Evolutionary conservation across 1,139 yeast genomes (phyloP).

Genomic region (Kurtzmaniella quercitrusa): DNA sequence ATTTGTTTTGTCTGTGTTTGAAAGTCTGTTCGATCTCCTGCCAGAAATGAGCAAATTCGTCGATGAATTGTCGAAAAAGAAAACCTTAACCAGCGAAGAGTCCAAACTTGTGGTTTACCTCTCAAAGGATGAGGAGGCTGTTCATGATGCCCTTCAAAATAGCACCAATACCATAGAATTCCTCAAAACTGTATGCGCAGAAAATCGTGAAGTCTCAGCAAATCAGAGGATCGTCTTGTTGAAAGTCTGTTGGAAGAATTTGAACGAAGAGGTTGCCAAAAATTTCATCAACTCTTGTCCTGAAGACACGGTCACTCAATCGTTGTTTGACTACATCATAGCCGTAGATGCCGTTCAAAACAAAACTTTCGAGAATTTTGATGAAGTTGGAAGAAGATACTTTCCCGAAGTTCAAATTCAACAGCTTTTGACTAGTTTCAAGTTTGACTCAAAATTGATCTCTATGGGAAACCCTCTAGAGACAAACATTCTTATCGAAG

Average conservation of each 20-base stretch:
- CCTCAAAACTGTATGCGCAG: neutral
- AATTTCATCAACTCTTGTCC: neutral
- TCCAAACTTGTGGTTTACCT: slow-evolving; percentile 13
- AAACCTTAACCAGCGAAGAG: slow-evolving; percentile 11
- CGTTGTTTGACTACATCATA: slow-evolving; percentile 17
- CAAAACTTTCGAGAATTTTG: slow-evolving; percentile 13
- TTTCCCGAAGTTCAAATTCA: neutral
- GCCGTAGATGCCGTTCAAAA: slow-evolving; percentile 11
- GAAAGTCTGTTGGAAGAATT: neutral
- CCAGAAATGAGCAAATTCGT: slow-evolving; percentile 14
- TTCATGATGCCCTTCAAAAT: neutral
- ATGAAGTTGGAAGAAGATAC: slow-evolving; percentile 5
- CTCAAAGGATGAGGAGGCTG: neutral
- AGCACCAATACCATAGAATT: neutral
- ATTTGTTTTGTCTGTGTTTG: slow-evolving; percentile 10
- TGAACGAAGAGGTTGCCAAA: neutral
- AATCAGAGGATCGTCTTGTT: neutral
- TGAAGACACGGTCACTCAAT: slow-evolving; percentile 7
- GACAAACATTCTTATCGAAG: slow-evolving; percentile 32
- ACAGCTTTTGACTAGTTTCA: neutral
- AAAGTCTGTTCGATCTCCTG: slow-evolving; percentile 6
- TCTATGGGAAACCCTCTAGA: slow-evolving; percentile 46
- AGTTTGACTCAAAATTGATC: slow-evolving; percentile 14
- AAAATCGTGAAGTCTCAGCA: neutral
- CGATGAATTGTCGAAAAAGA: slow-evolving; percentile 10